These are phyloP conservation scores for Lentinula detonsa DNA, from an alignment of 768 basidiomycete species.

Conservation along the genomic window DNA sequence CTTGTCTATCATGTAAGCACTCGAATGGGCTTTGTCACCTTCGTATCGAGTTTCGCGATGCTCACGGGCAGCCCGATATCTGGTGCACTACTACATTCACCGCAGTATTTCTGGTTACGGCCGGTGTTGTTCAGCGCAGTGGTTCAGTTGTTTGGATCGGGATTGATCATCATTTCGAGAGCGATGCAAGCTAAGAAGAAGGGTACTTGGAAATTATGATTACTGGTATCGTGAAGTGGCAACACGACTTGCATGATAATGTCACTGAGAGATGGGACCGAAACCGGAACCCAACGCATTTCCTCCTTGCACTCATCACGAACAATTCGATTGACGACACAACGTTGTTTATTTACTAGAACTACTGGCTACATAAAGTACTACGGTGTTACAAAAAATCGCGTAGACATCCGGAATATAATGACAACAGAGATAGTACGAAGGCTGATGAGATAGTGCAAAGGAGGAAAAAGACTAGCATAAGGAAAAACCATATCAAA, in stretches of 20 bases:
- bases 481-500: too few species aligned
- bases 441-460: too few species aligned
- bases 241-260: too few species aligned
- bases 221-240: background rate
- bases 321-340: too few species aligned
- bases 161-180: conserved; percentile 1
- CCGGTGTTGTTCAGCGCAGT: conserved; percentile 6
- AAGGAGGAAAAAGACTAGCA: too few species aligned
- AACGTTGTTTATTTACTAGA: background rate
- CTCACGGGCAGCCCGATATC: conserved; percentile 7
- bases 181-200: conserved; percentile 4
- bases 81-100: background rate
- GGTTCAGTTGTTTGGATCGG: background rate
- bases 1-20: background rate
- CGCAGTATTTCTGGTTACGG: conserved; percentile 2
- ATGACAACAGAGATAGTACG: too few species aligned
- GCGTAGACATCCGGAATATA: too few species aligned
- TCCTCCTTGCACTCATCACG: too few species aligned
- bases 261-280: too few species aligned
- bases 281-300: too few species aligned
- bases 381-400: background rate
- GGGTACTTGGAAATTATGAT: conserved; percentile 5
- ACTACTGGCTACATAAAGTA: background rate
- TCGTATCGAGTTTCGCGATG: conserved; percentile 5
- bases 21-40: conserved; percentile 6